Percentiles rank a stretch among this genome's conserved stretches.
Conservation (phyloP, 495 filamentous ascomycete genomes). For the Trichoderma erinaceum region DNA sequence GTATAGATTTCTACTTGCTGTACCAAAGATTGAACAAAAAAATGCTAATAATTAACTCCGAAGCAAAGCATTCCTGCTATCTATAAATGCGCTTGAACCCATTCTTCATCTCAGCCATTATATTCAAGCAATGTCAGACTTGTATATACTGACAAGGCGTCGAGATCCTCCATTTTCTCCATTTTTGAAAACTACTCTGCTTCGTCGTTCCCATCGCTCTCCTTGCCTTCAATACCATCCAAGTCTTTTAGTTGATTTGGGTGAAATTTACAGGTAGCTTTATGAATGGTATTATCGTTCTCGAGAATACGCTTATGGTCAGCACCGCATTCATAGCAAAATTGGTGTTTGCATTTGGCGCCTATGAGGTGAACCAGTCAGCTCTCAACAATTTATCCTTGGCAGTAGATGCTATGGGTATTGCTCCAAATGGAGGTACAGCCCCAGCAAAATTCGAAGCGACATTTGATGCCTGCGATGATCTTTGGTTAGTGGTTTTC, state of each 20-base stretch:
- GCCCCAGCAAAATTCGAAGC: slow-evolving; percentile 22
- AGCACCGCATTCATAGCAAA: slow-evolving; percentile 26
- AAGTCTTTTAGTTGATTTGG: slow-evolving; percentile 17
- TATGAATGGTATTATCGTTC: slow-evolving; percentile 20
- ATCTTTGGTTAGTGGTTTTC: neutral
- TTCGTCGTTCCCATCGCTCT: neutral
- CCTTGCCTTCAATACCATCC: neutral
- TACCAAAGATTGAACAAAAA: no score
- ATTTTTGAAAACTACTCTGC: neutral
- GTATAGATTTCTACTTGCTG: no score
- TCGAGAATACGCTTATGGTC: slow-evolving; percentile 18
- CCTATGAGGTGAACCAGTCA: slow-evolving; percentile 15
- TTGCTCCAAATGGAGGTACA: slow-evolving; percentile 10
- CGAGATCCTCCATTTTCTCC: no score
- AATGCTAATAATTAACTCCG: neutral
- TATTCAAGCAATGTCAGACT: neutral
- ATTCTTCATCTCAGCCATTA: neutral
- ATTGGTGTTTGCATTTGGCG: slow-evolving; percentile 20
- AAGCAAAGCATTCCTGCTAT: neutral
- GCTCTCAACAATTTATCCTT: neutral
- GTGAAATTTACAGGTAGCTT: slow-evolving; percentile 18
- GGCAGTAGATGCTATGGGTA: neutral
- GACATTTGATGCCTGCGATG: slow-evolving; percentile 10
- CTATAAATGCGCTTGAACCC: neutral
- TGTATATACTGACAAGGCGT: no score